Base-by-base conservation (phyloP, 371 early-diverging fungal genomes). In the Lichtheimia corymbifera region DNA sequence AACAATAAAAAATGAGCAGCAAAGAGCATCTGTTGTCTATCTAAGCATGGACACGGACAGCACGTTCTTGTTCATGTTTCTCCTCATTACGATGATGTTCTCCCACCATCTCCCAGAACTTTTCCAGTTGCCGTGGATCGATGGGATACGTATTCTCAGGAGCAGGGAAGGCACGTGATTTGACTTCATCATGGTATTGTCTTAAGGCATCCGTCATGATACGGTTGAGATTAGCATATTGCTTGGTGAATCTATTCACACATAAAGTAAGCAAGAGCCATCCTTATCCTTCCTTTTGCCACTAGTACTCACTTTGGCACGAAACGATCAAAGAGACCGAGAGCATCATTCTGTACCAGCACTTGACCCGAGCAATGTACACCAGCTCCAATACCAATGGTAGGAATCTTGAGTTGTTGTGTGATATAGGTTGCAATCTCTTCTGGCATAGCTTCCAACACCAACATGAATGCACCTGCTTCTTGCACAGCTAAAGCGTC, bases 331-430 rank as follows among this genome's bases (percentile, higher is more conserved):
- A 88, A 94, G 24, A 93, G 72, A 13, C 97, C 97, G 27, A 97
- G 67, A 73, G 90, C 90, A 66, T 98, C 98, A 64, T 89, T 82
- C 66, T 88, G 85, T 15, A 98, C 97, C 43, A 97, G 79, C 12
- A 97, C 97, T 71, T 98, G 98, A 17, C 98, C 98, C 6, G 93
- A 92, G 22, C 90, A 90, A 2, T 84, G 77, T 3, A 83, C 68
- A 6, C 99, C 97, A 2, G 97, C 95, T 25, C 99, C 99, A 62
- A 98, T 98, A 22, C 99, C 99, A 62, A 98, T 96, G 4, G 97
- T 97, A 12, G 97, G 97, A 15, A 97, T 82, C 6, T 61, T 55
- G 24, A 97, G 71, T 41, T 82, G 71, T 50, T 86, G 63, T 3
- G 97, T 97, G 55, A 97, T 89, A 53, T 86, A 81, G 9, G 71